These are phyloP conservation scores for Aspergillus sparsus DNA, from an alignment of 495 filamentous ascomycete genomes.

Conservation along the genomic window DNA sequence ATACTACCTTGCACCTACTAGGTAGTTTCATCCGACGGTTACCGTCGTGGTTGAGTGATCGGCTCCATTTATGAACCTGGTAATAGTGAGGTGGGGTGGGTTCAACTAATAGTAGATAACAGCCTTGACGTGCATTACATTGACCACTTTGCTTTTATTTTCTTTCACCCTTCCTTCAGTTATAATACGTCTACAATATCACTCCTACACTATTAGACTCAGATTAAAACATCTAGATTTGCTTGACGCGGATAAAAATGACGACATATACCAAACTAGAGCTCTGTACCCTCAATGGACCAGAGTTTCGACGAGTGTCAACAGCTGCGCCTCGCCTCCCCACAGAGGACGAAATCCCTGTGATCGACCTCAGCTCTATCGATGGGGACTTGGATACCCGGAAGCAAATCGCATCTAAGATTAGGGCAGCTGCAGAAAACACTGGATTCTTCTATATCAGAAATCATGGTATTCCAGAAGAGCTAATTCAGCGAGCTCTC, in stretches of 20 bases:
- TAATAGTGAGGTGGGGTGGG: too few species aligned
- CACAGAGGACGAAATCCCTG: conserved; percentile 54
- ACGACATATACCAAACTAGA: conserved; percentile 36
- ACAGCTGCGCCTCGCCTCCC: conserved; percentile 34
- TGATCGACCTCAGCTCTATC: conserved; percentile 52
- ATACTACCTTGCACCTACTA: too few species aligned
- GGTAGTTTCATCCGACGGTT: conserved; percentile 1
- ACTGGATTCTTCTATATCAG: conserved; percentile 58
- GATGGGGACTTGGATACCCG: conserved; percentile 40
- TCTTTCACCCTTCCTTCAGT: too few species aligned
- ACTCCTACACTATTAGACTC: too few species aligned
- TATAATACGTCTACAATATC: too few species aligned
- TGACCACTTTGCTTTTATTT: too few species aligned
- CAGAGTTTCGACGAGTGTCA: conserved; percentile 36
- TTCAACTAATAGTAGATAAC: too few species aligned
- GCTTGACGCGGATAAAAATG: conserved; percentile 2
- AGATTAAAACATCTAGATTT: too few species aligned
- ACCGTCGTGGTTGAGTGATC: background rate
- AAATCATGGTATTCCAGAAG: conserved; percentile 54
- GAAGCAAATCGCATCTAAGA: conserved; percentile 38
- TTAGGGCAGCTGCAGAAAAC: conserved; percentile 47
- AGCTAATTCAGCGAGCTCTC: conserved; percentile 43
- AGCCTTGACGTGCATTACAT: too few species aligned
- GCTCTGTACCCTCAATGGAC: conserved; percentile 30
- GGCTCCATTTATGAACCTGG: too few species aligned